Conservation (phyloP, 169 alveolate genomes). For the Plasmodium sp. region DNA sequence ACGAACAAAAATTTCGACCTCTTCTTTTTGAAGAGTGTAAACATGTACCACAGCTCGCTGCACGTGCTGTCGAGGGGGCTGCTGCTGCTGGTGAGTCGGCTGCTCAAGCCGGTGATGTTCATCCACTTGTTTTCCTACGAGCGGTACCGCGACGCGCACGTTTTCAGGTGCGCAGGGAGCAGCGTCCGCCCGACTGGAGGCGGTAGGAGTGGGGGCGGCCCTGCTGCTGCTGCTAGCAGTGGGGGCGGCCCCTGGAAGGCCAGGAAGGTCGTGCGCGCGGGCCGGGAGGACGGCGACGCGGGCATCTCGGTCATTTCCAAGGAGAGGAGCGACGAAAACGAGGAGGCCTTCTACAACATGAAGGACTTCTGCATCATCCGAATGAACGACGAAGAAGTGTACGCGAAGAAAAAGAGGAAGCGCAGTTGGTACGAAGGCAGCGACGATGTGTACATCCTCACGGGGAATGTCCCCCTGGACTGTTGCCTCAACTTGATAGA, state of each 20-base stretch:
- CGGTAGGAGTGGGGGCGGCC: not conserved
- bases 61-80: slow-evolving; percentile 58
- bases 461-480: slow-evolving; percentile 56
- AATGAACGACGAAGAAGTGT: slow-evolving; percentile 22
- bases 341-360: slow-evolving; percentile 45
- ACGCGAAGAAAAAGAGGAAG: slow-evolving; percentile 9
- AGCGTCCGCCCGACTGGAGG: not conserved
- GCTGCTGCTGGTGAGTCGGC: slow-evolving; percentile 35
- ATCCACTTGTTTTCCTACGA: slow-evolving; percentile 48
- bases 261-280: not conserved
- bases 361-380: slow-evolving; percentile 32
- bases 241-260: not conserved
- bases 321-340: slow-evolving; percentile 29
- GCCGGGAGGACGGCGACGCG: not conserved
- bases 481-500: slow-evolving; percentile 69
- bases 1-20: slow-evolving; percentile 66
- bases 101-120: slow-evolving; percentile 61
- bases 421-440: slow-evolving; percentile 33
- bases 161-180: not conserved
- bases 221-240: not conserved
- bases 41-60: slow-evolving; percentile 33
- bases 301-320: slow-evolving; percentile 39
- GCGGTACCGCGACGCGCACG: slow-evolving; percentile 3
- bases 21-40: slow-evolving; percentile 56
- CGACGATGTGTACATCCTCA: slow-evolving; percentile 12